Base-by-base conservation (phyloP, 345 rosid genomes). In the Euphorbia tirucalli region DNA sequence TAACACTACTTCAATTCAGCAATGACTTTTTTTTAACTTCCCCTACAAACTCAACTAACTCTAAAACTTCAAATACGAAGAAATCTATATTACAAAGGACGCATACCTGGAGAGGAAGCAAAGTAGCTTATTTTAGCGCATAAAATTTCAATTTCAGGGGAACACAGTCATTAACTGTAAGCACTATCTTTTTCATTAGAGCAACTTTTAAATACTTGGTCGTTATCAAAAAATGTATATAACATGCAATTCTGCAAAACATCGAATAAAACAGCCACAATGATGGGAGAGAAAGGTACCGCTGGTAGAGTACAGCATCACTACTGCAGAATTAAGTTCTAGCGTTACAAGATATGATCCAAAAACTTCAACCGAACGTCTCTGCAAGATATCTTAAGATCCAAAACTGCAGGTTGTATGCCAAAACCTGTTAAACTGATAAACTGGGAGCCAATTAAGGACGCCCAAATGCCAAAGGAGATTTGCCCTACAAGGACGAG, bases 391-490 rank as follows among this genome's bases (percentile, higher is more conserved):
- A 63, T 46, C 71, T 69, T 66, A 69, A 70, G 76, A 64, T 48
- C 49, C 28, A 37, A 66, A 79, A 30, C 24, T 49, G 67, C 78
- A 84, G 81, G 74, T 77, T 74, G 9, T 21, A 41, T 58, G 49
- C 64, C 22, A 56, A 73, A 69, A 73, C 49, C 64, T 31, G 78
- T 66, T 25, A 82, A 60, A 63, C 37, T 27, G 76, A 75, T 71
- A n/a, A 71, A 66, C 9, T 16, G 13, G 74, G 49, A 75, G 88
- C 73, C 83, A 72, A 59, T 21, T 70, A 71, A 75, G 74, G 86
- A 78, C 77, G 35, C 28, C 65, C 43, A 50, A 63, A 79, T 81
- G 83, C 85, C 83, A 77, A 81, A 84, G 85, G 83, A 81, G 88
- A 85, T 80, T 69, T 82, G 83, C 87, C 80, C 85, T 54, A 72